Conservation (phyloP, 164 flowering plant species). For the Litsea cubeba region DNA sequence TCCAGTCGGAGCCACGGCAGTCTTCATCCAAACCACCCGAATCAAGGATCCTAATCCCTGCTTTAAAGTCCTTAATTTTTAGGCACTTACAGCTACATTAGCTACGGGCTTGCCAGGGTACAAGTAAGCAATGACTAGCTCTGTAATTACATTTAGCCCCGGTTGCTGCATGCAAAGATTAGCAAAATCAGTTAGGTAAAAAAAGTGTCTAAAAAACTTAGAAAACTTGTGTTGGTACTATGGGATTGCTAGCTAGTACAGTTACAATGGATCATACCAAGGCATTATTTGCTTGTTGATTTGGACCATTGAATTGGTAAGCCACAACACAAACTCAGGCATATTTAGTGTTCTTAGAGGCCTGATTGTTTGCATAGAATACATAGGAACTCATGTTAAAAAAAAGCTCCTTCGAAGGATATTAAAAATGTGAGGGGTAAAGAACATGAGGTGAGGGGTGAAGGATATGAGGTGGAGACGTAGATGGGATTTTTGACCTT, state of each 20-base stretch:
- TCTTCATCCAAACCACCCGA: too few species aligned
- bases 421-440: not conserved
- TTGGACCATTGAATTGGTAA: not conserved
- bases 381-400: not conserved
- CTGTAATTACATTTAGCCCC: slow-evolving; percentile 56
- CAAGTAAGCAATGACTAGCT: slow-evolving; percentile 53
- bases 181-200: not conserved
- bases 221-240: too few species aligned
- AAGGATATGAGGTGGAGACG: too few species aligned
- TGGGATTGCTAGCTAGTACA: too few species aligned
- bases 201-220: not conserved
- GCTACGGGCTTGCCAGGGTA: slow-evolving; percentile 62
- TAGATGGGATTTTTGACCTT: too few species aligned
- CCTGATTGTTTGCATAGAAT: not conserved
- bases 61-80: too few species aligned
- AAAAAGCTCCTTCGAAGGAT: not conserved
- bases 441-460: not conserved
- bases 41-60: too few species aligned
- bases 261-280: too few species aligned
- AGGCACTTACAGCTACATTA: slow-evolving; percentile 43
- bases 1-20: too few species aligned
- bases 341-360: not conserved
- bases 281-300: too few species aligned
- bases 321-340: not conserved
- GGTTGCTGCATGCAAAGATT: slow-evolving; percentile 27